Base-by-base conservation (phyloP, 2,329 filamentous ascomycete genomes). In the Paraphaeosphaeria minitans region DNA sequence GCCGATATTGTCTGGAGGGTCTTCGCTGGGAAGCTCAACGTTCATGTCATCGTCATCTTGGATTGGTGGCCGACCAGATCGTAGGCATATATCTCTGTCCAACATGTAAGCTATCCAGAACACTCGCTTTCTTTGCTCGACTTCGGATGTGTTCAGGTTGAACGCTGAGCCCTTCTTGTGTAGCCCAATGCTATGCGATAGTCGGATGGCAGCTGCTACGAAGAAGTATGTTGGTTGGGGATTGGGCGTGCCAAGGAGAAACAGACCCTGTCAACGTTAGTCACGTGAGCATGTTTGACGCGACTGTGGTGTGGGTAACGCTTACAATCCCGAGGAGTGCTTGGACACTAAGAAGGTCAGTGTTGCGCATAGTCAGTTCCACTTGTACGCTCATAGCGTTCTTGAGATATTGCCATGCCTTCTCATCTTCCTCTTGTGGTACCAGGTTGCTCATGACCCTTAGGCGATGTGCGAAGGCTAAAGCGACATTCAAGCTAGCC, bases 361-460 rank as follows among this genome's bases (percentile, higher is more conserved):
- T 97, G 73, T 97, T 98, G 45, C 93, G 89, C 89, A 99, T 94
- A 1, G 93, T 93, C 58, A 99, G 81, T 76, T 99, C 95, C 0
- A 93, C 89, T 73, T 97, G 89, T 45, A 97, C 92, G 19, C 90
- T 92, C 86, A 98, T 90, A 16, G 94, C 93, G 73, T 99, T 99
- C 81, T 99, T 98, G 68, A 99, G 81, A 74, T 97, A 96, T 2
- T 89, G 89, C 93, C 95, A 98, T 0, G 93, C 93, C 75, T 96
- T 96, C 54, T 93, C 88, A 66, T 98, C 95, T 73, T 98, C 94
- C 62, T 96, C 93, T 62, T 91, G 87, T 1, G 93, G 89, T 0
- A 96, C 92, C 9, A 97, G 81, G 70, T 97, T 95, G 80, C 92
- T 96, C 93, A 97, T 97, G 22, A 97, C 92, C 12, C 95, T 89